A percentile compares a stretch with the other conserved stretches of the same genome.
Evolutionary conservation across 805 yeast species (phyloP).

Genomic region (Cephaloascus albidus): DNA sequence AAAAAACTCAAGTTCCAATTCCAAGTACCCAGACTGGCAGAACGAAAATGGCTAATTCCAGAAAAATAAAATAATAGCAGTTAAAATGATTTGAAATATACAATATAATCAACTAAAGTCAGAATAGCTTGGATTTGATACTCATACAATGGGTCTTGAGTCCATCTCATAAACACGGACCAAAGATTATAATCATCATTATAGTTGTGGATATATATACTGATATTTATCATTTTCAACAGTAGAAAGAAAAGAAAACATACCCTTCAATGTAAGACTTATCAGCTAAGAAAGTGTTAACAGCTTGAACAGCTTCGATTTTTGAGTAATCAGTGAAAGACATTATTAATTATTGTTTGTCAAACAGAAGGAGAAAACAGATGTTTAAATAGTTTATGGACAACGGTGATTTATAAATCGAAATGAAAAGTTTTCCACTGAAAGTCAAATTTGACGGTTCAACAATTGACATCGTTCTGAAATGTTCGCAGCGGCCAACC

Average conservation of each 20-base stretch:
- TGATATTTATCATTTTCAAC: background rate
- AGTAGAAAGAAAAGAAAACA: conserved; percentile 23
- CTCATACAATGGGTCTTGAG: conserved; percentile 94
- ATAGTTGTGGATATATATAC: background rate
- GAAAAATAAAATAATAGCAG: conserved; percentile 1
- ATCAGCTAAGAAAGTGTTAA: conserved; percentile 82
- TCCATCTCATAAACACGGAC: conserved; percentile 98
- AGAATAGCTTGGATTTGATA: conserved; percentile 41
- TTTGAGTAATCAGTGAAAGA: conserved; percentile 77
- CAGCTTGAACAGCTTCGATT: conserved; percentile 61
- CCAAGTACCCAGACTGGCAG: background rate
- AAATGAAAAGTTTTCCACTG: background rate
- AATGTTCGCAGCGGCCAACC: too few species aligned
- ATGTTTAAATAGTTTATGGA: background rate
- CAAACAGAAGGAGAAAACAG: background rate
- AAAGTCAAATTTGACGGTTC: too few species aligned
- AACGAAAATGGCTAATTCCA: background rate
- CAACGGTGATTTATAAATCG: background rate
- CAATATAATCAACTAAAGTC: background rate
- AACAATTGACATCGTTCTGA: background rate
- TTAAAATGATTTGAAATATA: background rate
- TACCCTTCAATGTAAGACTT: conserved; percentile 96
- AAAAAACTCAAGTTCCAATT: background rate
- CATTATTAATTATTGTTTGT: conserved; percentile 28
- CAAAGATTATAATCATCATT: conserved; percentile 74